phyloP scores from a whole-genome alignment of 2,329 filamentous ascomycete genomes.

The Lomentospora prolificans region DNA sequence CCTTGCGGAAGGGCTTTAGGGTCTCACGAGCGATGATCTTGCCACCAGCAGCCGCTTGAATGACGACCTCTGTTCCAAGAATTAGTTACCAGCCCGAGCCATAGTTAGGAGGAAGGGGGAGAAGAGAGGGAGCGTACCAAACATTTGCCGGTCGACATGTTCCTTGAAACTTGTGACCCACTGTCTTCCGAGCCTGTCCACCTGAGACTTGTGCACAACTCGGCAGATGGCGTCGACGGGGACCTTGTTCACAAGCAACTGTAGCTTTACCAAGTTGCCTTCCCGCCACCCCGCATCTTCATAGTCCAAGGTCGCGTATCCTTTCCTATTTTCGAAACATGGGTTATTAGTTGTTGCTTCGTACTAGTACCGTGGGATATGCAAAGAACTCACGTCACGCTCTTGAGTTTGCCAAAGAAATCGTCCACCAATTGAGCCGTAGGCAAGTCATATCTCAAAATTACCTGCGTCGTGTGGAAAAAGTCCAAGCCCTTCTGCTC shows the following conservation, averaged over 20 bases:
- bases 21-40: slow-evolving; percentile 85
- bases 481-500: slow-evolving; percentile 82
- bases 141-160: slow-evolving; percentile 94
- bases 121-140: slow-evolving; percentile 32
- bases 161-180: slow-evolving; percentile 98
- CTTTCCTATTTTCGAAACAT: slow-evolving; percentile 46
- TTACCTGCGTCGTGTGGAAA: slow-evolving; percentile 86
- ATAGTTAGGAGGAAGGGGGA: neutral
- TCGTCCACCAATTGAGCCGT: slow-evolving; percentile 89
- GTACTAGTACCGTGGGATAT: too few relatives aligned
- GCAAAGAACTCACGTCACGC: slow-evolving; percentile 49
- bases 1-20: slow-evolving; percentile 92
- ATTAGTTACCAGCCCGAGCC: slow-evolving; percentile 8
- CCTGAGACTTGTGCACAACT: slow-evolving; percentile 74
- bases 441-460: slow-evolving; percentile 84
- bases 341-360: too few relatives aligned
- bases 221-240: slow-evolving; percentile 93
- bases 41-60: slow-evolving; percentile 79
- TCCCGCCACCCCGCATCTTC: slow-evolving; percentile 84
- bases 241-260: slow-evolving; percentile 84
- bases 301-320: slow-evolving; percentile 93
- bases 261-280: slow-evolving; percentile 76
- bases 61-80: slow-evolving; percentile 60
- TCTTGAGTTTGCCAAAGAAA: slow-evolving; percentile 94
- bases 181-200: slow-evolving; percentile 66